A percentile compares a stretch with the other conserved stretches of the same genome.
Evolutionary conservation across 73 alveolate species (phyloP).

Genomic region (Paramecium primaurelia): DNA sequence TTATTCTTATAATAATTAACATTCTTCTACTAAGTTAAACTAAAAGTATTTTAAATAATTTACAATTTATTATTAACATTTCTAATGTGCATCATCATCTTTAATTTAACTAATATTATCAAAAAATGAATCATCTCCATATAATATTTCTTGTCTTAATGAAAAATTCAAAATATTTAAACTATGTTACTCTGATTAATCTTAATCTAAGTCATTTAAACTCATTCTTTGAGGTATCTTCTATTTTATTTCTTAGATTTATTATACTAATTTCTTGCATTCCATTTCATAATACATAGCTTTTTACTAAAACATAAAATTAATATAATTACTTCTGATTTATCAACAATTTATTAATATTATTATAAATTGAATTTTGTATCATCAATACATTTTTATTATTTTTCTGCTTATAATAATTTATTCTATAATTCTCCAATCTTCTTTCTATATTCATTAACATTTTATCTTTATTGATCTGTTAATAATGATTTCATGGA

Average conservation of each 20-base stretch:
- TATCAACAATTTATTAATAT: slow-evolving; percentile 6
- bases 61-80: background rate
- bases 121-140: slow-evolving; percentile 41
- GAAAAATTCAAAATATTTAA: slow-evolving; percentile 24
- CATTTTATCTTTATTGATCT: background rate
- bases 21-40: background rate
- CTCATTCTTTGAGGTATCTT: background rate
- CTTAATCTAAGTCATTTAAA: background rate
- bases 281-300: slow-evolving; percentile 29
- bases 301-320: background rate
- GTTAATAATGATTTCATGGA: slow-evolving; percentile 37
- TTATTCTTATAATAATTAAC: background rate
- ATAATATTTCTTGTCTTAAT: background rate
- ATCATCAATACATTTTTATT: slow-evolving; percentile 5
- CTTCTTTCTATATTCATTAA: slow-evolving; percentile 27
- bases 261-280: background rate
- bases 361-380: slow-evolving; percentile 29
- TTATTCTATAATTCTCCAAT: slow-evolving; percentile 25
- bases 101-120: background rate
- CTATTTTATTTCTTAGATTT: background rate
- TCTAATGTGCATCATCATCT: background rate
- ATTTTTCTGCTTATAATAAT: background rate
- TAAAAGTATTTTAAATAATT: background rate
- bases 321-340: slow-evolving; percentile 12
- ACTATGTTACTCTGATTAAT: background rate